These are phyloP conservation scores for Trichoderma asperelloides DNA, from an alignment of 495 filamentous ascomycete genomes.

Conservation along the genomic window DNA sequence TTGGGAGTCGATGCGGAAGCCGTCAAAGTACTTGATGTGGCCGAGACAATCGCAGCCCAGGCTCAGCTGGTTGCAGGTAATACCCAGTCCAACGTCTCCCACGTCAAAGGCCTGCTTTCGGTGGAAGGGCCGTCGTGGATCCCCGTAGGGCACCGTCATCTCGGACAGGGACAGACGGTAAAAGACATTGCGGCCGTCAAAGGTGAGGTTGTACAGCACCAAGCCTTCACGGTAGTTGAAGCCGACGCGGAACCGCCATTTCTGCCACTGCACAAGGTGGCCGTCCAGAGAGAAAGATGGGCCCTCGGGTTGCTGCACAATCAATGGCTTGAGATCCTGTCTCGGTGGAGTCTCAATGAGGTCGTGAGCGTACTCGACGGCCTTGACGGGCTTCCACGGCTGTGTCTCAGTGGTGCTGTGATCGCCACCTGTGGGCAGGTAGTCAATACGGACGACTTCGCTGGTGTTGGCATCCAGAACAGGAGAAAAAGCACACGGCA, in stretches of 20 bases:
- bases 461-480: constrained; percentile 5
- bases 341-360: constrained; percentile 26
- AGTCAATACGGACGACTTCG: constrained; percentile 1
- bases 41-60: constrained; percentile 95
- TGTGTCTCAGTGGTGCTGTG: constrained; percentile 49
- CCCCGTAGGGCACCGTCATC: constrained; percentile 96
- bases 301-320: constrained; percentile 91
- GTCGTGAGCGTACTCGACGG: constrained; percentile 70
- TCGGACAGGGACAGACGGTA: constrained; percentile 89
- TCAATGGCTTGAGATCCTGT: constrained; percentile 78
- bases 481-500: constrained; percentile 16
- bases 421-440: not conserved
- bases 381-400: constrained; percentile 65
- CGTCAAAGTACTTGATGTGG: constrained; percentile 81
- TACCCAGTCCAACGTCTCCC: constrained; percentile 88
- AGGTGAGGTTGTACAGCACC: constrained; percentile 83
- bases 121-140: constrained; percentile 86
- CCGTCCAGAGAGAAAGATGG: constrained; percentile 83
- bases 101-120: constrained; percentile 92
- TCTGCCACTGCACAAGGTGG: constrained; percentile 80
- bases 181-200: constrained; percentile 81
- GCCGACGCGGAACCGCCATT: constrained; percentile 88
- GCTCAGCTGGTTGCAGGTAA: constrained; percentile 88
- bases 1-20: constrained; percentile 72
- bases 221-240: constrained; percentile 97